Base-by-base conservation (phyloP, 192 early-diverging fungal species). In the Entomortierella beljakovae region DNA sequence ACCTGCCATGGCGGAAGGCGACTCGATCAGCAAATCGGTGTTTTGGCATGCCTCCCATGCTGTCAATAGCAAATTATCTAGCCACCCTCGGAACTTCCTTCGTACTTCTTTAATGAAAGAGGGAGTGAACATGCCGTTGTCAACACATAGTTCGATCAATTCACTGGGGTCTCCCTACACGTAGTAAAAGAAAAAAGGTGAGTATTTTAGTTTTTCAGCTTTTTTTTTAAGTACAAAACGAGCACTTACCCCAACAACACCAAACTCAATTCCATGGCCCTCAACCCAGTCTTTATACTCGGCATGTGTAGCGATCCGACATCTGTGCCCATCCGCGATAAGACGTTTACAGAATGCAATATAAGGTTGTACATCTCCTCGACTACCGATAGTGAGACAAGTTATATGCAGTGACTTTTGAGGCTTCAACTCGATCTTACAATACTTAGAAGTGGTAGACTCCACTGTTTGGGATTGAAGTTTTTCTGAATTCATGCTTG, bases 331-430 rank as follows among this genome's bases (percentile, higher is more conserved):
- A 43, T 90, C 83, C 48, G 82, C 70, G 70, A 84, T 84, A 10
- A 93, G 63, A 10, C 82, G 81, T 68, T 92, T 92, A 68, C 90
- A 86, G 3, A 92, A 84, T 3, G 91, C 90, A 75, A 93, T 87
- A 33, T 82, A 82, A 6, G 91, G 91, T 56, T 93, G 92, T 10
- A 93, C 90, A 75, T 93, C 92, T 3, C 92, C 92, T 57, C 92
- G 86, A 22, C 90, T 88, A 23, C 92, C 92, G 67, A 93, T 90
- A 3, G 92, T 93, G 29, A 92, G 48, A 52, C 84, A 89, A 2
- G 92, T 92, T 37, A 93, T 84, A 29, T 87, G 90, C 43, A 91
- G 54, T n/a, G 87, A 69, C n/a, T 73, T 69, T 9, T 82, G 74
- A 16, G 81, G 81, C 40, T 63, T 65, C 64, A 77, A 56, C 16